Base-by-base conservation (phyloP, 1,139 yeast genomes). In the Diutina catenulata region DNA sequence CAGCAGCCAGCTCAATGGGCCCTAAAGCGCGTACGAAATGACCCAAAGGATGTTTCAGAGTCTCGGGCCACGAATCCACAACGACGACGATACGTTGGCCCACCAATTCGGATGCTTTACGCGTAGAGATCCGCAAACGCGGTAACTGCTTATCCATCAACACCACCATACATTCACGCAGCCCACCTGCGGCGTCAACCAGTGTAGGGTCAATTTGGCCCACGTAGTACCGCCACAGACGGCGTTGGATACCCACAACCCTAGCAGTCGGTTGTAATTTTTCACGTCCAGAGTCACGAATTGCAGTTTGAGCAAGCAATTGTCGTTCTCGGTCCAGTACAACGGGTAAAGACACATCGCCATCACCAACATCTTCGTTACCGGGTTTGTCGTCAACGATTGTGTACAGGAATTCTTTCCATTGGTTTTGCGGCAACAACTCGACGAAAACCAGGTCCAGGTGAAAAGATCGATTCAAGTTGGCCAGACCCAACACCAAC, bases 171-270 rank as follows among this genome's bases (percentile, higher is more conserved):
- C 94, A 91, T 36, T 76, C 75, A 51, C 80, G 80, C 15, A 84
- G 73, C 5, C 94, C 72, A 13, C 76, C 74, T 11, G 61, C 56
- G 40, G 65, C 71, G 36, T 70, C 70, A 1, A 82, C 80, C 3
- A 94, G 80, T 26, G 80, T 72, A 33, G 93, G 82, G 4, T 93
- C 82, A 45, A 93, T 72, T 56, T 88, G 97, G 14, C 98, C 98
- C 37, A 91, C 98, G 51, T 88, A 93, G 48, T 80, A 79, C 56
- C 98, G 74, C 98, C 98, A 93, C 42, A 93, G 84, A 56, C 99
- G 75, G 59, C 87, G 80, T 38, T 79, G 66, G 25, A 93, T 71
- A 28, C 95, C 94, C 19, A 93, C 97, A 38, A 93, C 80, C 48
- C 76, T 75, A 3, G 95, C 98, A 0, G 98, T 88, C 21, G 97